Conservation (phyloP, 1,284 basidiomycete genomes). For the Papiliotrema terrestris region DNA sequence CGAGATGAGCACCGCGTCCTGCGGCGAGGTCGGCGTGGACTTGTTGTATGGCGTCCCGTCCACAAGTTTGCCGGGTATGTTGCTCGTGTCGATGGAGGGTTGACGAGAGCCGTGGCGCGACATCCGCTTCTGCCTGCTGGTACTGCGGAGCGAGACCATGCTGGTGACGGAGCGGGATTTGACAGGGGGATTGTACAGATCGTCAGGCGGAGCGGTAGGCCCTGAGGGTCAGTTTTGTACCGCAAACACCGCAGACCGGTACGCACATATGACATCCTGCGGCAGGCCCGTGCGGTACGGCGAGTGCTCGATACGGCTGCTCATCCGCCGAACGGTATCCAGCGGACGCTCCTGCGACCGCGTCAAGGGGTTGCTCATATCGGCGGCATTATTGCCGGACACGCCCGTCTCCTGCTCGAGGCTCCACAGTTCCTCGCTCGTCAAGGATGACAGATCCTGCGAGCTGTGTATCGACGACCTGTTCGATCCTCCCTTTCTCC, state of each 20-base stretch:
- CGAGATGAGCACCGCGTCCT: conserved; percentile 14
- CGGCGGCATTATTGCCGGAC: conserved; percentile 21
- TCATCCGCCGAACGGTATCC: conserved; percentile 41
- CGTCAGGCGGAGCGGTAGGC: conserved; percentile 33
- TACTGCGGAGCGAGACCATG: conserved; percentile 17
- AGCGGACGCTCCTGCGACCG: conserved; percentile 41
- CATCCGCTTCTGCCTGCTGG: conserved; percentile 1
- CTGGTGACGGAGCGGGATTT: conserved; percentile 38
- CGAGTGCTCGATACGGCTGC: conserved; percentile 18
- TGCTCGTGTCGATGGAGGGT: conserved; percentile 11
- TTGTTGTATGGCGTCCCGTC: conserved; percentile 5
- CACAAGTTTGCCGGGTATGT: neutral
- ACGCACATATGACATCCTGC: conserved; percentile 38
- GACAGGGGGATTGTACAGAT: conserved; percentile 15
- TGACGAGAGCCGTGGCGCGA: conserved; percentile 14
- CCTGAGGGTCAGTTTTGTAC: conserved; percentile 19
- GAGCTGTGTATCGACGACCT: conserved; percentile 31
- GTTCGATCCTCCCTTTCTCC: conserved; percentile 21
- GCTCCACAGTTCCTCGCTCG: conserved; percentile 42
- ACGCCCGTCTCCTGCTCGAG: conserved; percentile 22
- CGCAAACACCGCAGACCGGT: neutral
- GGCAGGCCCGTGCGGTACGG: conserved; percentile 24
- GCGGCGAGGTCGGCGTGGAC: conserved; percentile 18
- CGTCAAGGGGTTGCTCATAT: conserved; percentile 45
- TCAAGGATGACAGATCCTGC: conserved; percentile 31